Evolutionary conservation across 2,329 filamentous ascomycete species (phyloP), one percentile per base, ranked within the genome.

Genomic region (Lasiodiplodia theobromae): DNA sequence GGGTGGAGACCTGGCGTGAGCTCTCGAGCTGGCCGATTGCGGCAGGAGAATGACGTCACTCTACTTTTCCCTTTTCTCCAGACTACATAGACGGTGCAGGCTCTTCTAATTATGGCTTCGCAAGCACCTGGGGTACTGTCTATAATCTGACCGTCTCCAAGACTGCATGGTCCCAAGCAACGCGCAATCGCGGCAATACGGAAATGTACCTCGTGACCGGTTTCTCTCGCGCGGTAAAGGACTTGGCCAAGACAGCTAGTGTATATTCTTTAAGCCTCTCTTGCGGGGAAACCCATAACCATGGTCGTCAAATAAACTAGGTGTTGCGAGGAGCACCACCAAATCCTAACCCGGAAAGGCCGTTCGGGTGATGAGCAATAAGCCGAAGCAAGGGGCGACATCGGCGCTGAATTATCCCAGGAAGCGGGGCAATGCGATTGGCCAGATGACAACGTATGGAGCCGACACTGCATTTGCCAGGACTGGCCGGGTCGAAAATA

Each of bases 1-100:
- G n/a, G n/a, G 54, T 57, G 54, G 54, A 57, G 54, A 57, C 34
- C 54, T 57, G 54, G 54, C 54, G 54, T 57, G 54, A 57, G 54
- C 54, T 57, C 54, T 21, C 54, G 34, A 38, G 31, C 18, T 25
- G n/a, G 21, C 54, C 54, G 54, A 34, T 11, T 34, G 28, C 54
- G 54, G 14, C n/a, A 34, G 54, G 34, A 23, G 14, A 3, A 4
- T 57, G 54, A 57, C 54, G 34, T 57, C 54, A 57, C 31, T 38
- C 7, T 4, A 16, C 40, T 18, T n/a, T 10, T 6, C 2, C 10
- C 40, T 7, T n/a, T 7, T 8, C 44, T 47, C 44, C n/a, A 47
- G 10, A 21, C 7, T 34, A 34, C 31, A 34, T 4, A n/a, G 44
- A 11, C n/a, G 6, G 10, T 11, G 10, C 44, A 10, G 21, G 18